Conservation (phyloP, 2,329 filamentous ascomycete species). For the Fusarium annulatum region DNA sequence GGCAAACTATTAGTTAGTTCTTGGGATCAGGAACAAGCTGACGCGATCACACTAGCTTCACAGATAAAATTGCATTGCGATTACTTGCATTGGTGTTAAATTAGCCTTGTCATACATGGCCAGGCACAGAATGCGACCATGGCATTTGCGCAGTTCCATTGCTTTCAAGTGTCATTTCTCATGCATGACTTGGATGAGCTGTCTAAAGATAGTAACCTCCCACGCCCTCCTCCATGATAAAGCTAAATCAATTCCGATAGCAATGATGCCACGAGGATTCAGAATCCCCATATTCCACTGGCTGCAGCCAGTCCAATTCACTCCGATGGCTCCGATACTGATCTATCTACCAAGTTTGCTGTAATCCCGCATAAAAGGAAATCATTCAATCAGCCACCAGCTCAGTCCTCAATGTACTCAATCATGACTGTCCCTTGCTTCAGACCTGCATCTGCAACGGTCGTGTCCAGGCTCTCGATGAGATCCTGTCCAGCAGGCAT, state of each 20-base stretch:
- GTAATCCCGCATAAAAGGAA: constrained; percentile 32
- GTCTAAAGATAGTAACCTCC: constrained; percentile 36
- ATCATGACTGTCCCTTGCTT: constrained; percentile 97
- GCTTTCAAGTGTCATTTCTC: constrained; percentile 17
- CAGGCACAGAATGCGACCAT: neutral
- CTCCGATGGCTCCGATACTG: constrained; percentile 34
- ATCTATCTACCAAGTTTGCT: constrained; percentile 39
- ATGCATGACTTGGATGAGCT: constrained; percentile 8
- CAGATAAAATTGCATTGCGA: constrained; percentile 1
- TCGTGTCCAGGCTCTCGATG: constrained; percentile 77
- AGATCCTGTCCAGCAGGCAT: constrained; percentile 84
- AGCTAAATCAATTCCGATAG: constrained; percentile 16
- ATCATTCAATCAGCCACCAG: neutral
- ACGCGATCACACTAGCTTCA: neutral
- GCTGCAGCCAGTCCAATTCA: constrained; percentile 30
- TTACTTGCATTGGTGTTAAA: constrained; percentile 7
- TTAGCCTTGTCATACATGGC: neutral
- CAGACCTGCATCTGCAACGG: constrained; percentile 83
- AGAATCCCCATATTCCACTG: constrained; percentile 23
- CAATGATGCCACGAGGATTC: constrained; percentile 17
- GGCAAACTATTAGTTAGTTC: neutral
- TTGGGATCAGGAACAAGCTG: neutral
- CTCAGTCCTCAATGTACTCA: constrained; percentile 77
- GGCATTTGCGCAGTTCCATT: neutral
- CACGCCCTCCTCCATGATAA: constrained; percentile 12